Evolutionary conservation across 2,329 filamentous ascomycete genomes (phyloP).

Genomic region (Eutypella sp.): DNA sequence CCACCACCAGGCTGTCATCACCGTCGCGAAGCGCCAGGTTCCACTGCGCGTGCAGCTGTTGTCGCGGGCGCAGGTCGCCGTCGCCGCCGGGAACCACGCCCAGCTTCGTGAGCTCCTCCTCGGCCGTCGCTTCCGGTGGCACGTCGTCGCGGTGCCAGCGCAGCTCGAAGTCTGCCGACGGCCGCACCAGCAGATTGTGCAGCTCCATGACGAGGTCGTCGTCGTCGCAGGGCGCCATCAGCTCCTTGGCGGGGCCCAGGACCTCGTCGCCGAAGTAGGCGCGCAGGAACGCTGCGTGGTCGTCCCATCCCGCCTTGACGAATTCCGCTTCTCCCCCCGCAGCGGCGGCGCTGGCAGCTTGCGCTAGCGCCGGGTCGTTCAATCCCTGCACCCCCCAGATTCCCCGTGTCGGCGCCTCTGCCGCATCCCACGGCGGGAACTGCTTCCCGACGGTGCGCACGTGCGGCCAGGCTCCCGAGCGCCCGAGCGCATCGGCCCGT

Average conservation of each 20-base stretch:
- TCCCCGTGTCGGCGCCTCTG: slow-evolving; percentile 48
- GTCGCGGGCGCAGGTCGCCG: neutral
- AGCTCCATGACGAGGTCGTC: slow-evolving; percentile 71
- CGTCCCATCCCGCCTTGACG: too few relatives aligned
- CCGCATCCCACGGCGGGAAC: slow-evolving; percentile 75
- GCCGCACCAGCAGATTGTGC: slow-evolving; percentile 78
- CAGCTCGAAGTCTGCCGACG: slow-evolving; percentile 65
- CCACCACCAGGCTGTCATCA: slow-evolving; percentile 67
- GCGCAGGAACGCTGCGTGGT: slow-evolving; percentile 55
- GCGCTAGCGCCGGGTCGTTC: slow-evolving; percentile 61
- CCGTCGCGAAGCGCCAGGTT: slow-evolving; percentile 71
- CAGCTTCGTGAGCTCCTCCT: slow-evolving; percentile 63
- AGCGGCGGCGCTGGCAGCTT: too few relatives aligned
- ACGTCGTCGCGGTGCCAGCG: slow-evolving; percentile 87
- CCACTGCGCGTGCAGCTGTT: slow-evolving; percentile 75
- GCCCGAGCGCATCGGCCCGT: slow-evolving; percentile 55
- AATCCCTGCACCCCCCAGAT: slow-evolving; percentile 92
- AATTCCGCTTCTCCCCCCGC: too few relatives aligned
- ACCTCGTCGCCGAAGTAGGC: slow-evolving; percentile 69
- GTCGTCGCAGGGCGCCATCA: slow-evolving; percentile 45
- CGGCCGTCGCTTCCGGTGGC: slow-evolving; percentile 55
- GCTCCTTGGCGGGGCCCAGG: slow-evolving; percentile 56
- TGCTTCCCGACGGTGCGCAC: slow-evolving; percentile 84
- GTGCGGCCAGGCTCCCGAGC: slow-evolving; percentile 71
- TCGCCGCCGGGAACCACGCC: slow-evolving; percentile 38